Conservation (phyloP, 805 yeast species). For the Cyberlindnera meyerae region DNA sequence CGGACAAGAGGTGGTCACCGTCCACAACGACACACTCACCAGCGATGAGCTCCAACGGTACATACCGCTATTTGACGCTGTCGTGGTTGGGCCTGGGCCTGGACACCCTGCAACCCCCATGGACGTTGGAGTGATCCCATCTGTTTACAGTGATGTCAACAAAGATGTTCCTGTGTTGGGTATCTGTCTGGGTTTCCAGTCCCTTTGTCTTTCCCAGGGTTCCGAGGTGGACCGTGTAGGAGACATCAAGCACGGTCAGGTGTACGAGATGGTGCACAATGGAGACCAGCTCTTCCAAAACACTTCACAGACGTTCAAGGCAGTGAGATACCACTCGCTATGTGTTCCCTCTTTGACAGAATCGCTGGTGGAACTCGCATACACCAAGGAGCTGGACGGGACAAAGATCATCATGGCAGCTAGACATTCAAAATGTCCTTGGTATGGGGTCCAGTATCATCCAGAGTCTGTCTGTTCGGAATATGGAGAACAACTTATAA, state of each 20-base stretch:
- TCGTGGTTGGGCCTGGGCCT: slow-evolving; percentile 96
- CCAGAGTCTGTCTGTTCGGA: slow-evolving; percentile 91
- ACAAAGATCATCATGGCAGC: slow-evolving; percentile 71
- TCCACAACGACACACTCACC: slow-evolving; percentile 34
- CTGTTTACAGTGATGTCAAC: slow-evolving; percentile 37
- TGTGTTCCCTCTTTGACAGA: slow-evolving; percentile 36
- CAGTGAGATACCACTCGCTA: slow-evolving; percentile 89
- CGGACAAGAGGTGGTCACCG: slow-evolving; percentile 30
- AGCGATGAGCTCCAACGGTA: slow-evolving; percentile 34
- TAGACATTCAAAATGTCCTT: slow-evolving; percentile 54
- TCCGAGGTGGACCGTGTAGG: slow-evolving; percentile 46
- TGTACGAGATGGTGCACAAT: slow-evolving; percentile 37
- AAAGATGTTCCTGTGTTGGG: slow-evolving; percentile 68
- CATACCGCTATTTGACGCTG: slow-evolving; percentile 57
- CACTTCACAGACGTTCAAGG: slow-evolving; percentile 43
- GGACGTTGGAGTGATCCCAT: slow-evolving; percentile 72
- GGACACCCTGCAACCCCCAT: slow-evolving; percentile 66
- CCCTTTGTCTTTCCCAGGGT: slow-evolving; percentile 63
- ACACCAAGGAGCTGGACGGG: slow-evolving; percentile 36
- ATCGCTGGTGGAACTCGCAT: slow-evolving; percentile 54
- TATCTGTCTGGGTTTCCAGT: slow-evolving; percentile 90
- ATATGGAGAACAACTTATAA: slow-evolving; percentile 53
- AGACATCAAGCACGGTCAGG: slow-evolving; percentile 81
- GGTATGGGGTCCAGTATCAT: slow-evolving; percentile 94
- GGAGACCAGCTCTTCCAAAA: slow-evolving; percentile 36